phyloP scores from a whole-genome alignment of 805 yeast species.

The Jamesozyma piceae region DNA sequence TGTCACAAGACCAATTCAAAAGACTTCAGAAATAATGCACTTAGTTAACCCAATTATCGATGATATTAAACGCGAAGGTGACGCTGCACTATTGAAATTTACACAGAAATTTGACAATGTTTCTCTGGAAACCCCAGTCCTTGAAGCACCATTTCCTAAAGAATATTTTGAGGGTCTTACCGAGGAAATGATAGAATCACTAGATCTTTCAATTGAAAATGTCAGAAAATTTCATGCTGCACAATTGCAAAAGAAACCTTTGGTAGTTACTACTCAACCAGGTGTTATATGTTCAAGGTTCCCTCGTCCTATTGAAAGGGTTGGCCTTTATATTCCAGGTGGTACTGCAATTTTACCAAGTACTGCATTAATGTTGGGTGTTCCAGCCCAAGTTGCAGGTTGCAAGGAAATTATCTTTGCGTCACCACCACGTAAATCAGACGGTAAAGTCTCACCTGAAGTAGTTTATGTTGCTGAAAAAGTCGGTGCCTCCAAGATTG shows the following conservation, averaged over 20 bases:
- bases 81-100: conserved; percentile 75
- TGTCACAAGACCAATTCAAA: conserved; percentile 89
- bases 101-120: conserved; percentile 91
- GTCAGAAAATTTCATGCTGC: conserved; percentile 90
- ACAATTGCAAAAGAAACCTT: conserved; percentile 63
- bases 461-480: conserved; percentile 95
- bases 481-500: conserved; percentile 83
- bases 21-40: conserved; percentile 84
- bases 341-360: conserved; percentile 98
- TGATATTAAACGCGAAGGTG: conserved; percentile 69
- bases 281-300: conserved; percentile 93
- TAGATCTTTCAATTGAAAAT: conserved; percentile 82
- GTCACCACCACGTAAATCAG: conserved; percentile 81
- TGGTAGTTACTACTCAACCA: conserved; percentile 84
- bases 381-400: conserved; percentile 96
- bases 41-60: conserved; percentile 85
- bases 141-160: conserved; percentile 79
- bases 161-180: conserved; percentile 64
- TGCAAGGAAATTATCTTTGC: conserved; percentile 88
- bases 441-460: conserved; percentile 92
- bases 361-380: conserved; percentile 95
- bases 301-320: conserved; percentile 88
- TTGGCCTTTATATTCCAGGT: conserved; percentile 95
- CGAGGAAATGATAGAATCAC: conserved; percentile 68
- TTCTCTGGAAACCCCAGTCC: conserved; percentile 55